Base-by-base conservation (phyloP, 2,329 filamentous ascomycete species). In the Gyromitra esculenta region DNA sequence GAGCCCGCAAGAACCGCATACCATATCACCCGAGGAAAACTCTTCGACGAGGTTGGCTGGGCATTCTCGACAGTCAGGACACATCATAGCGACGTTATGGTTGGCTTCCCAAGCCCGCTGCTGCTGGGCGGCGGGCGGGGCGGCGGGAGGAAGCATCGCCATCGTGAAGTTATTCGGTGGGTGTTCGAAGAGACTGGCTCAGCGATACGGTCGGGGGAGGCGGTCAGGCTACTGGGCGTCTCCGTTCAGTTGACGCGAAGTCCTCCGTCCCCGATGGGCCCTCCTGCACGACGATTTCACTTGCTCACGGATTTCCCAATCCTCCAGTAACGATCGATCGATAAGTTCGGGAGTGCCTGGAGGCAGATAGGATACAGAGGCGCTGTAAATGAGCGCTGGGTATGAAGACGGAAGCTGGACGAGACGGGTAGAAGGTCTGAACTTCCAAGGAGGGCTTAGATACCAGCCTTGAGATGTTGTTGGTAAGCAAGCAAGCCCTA, bases 41-140 rank as follows among this genome's bases (percentile, higher is more conserved):
- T 98, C 96, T 82, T 98, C 96, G 59, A 96, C 89, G 45, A 99
- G 87, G 79, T 97, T 94, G 4, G 96, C 95, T n/a, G 96, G 96
- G 69, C 90, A 88, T 82, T 97, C 93, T 82, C 91, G 91, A 87
- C 96, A 99, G 82, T 99, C 95, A 15, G 89, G 91, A 83, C 96
- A 99, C 79, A 93, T 91, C 78, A 98, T 85, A 80, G 91, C 90
- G 82, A 93, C 91, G 83, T 93, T 96, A 75, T 98, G 88, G 80
- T 98, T 96, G 83, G 97, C 91, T 82, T 89, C 89, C 78, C 78
- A 79, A 18, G 73, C 73, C 65, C 56, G 64, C 66, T 78, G 76
- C 56, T 73, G 69, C 69, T 63, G 63, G 45, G 70, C 60, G 56
- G 70, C 60, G 5, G 68, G 56, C 39, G 75, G 75, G 52, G 56